A percentile compares a stretch with the other conserved stretches of the same genome.
Evolutionary conservation across 495 filamentous ascomycete genomes (phyloP).

Genomic region (Podospora bellae-mahoneyi): DNA sequence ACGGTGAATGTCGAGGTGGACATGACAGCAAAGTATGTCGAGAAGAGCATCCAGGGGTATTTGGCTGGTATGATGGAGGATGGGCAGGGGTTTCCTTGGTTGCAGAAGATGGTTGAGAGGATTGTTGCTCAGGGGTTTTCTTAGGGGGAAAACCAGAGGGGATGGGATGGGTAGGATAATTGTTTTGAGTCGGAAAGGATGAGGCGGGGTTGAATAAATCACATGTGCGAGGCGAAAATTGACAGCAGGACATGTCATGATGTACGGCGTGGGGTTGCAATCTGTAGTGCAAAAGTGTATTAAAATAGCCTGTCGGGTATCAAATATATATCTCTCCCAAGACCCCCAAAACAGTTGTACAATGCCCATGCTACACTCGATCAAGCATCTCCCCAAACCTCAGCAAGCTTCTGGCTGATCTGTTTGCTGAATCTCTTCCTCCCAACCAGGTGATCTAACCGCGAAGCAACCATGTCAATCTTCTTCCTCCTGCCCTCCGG

Average conservation of each 20-base stretch:
- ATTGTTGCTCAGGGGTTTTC: constrained; percentile 70
- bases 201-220: too few species aligned
- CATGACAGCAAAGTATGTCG: constrained; percentile 97
- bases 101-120: constrained; percentile 81
- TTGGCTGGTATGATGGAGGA: constrained; percentile 49
- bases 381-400: constrained; percentile 59
- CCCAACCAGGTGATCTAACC: constrained; percentile 56
- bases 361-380: background rate
- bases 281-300: background rate
- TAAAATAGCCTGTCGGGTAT: background rate
- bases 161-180: background rate
- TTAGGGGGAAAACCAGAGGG: background rate
- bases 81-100: constrained; percentile 52
- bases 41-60: constrained; percentile 83
- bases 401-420: constrained; percentile 67
- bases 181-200: too few species aligned
- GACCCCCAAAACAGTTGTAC: background rate
- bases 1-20: constrained; percentile 96
- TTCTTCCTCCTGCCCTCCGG: constrained; percentile 49
- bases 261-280: too few species aligned
- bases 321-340: background rate
- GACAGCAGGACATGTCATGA: too few species aligned
- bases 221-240: too few species aligned
- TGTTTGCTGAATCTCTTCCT: constrained; percentile 64
- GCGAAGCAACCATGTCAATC: constrained; percentile 49